Evolutionary conservation across 305 asterid genomes (phyloP), one percentile per base, ranked within the genome.

Genomic region (Stenogyne calaminthoides): DNA sequence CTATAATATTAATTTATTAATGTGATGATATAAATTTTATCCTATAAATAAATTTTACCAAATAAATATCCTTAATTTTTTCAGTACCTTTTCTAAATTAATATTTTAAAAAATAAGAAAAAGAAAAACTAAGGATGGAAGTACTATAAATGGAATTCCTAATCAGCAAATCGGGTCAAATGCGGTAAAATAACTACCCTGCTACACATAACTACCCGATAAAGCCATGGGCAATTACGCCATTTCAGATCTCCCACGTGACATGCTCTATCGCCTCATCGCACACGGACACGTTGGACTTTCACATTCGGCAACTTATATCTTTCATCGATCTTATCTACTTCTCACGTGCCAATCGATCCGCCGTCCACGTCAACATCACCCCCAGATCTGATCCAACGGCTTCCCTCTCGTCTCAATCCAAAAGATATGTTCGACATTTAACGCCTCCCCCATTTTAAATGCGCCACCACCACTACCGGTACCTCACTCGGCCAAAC

Each of bases 301-400:
- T 70, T 36, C 60, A 22, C 65, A 56, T 69, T 46, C 60, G 71
- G 80, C 34, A 37, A 32, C 54, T 32, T 1, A 49, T 25, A 22
- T 58, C 80, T 11, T 39, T 15, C 72, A 61, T 73, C 84, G 86
- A 80, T 82, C 94, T 88, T 90, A 90, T 90, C 94, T 56, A 69
- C 77, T 73, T 52, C 71, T 57, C 25, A 73, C 86, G 82, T 74
- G 82, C 73, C 67, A 68, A 32, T 51, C 79, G 39, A 80, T 84
- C 88, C 40, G 19, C 80, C 89, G 73, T 84, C 77, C 81, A 83
- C 76, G 75, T 73, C 80, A 40, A 67, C 66, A 47, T 78, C 61
- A 18, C 37, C 3, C 66, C 40, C 42, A 74, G 78, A 71, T 51
- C 42, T 10, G 56, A 68, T 85, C 87, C 72, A 5, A 88, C 93